Percentiles rank a stretch among this genome's conserved stretches.
phyloP scores from a whole-genome alignment of 2,329 filamentous ascomycete species.

The Trichoderma aggressivum region DNA sequence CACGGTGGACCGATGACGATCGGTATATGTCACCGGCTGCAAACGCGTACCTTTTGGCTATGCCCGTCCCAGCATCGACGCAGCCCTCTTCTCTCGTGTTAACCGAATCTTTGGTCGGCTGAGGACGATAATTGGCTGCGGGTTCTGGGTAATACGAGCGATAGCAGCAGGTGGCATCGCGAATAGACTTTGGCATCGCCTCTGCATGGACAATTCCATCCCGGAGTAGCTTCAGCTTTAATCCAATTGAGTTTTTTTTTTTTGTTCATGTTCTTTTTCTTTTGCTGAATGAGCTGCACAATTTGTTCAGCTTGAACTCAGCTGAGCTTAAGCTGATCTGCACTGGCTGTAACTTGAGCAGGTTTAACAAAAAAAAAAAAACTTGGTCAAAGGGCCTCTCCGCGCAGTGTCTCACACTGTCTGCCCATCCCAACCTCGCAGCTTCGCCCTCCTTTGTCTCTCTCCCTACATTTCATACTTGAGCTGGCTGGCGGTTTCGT shows the following conservation, averaged over 20 bases:
- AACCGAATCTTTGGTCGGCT: background rate
- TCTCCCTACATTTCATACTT: background rate
- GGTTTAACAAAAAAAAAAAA: background rate
- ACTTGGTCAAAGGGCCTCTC: background rate
- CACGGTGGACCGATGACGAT: constrained; percentile 14
- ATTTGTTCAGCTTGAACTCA: background rate
- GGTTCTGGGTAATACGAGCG: constrained; percentile 1
- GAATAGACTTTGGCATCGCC: constrained; percentile 11
- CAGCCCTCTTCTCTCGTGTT: constrained; percentile 1
- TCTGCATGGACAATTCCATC: background rate
- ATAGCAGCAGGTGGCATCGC: background rate
- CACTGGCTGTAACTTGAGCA: background rate
- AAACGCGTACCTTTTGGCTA: background rate
- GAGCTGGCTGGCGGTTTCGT: background rate
- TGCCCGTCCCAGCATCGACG: background rate
- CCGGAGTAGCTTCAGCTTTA: background rate
- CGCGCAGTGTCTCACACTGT: constrained; percentile 15
- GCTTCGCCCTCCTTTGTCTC: background rate
- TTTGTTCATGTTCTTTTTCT: background rate
- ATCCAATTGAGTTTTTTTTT: background rate
- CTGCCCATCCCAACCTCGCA: constrained; percentile 15
- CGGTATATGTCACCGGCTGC: background rate
- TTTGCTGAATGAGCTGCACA: background rate
- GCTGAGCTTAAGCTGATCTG: background rate
- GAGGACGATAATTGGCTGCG: background rate